Conservation (phyloP, 495 filamentous ascomycete species). For the Eremomyces bilateralis region DNA sequence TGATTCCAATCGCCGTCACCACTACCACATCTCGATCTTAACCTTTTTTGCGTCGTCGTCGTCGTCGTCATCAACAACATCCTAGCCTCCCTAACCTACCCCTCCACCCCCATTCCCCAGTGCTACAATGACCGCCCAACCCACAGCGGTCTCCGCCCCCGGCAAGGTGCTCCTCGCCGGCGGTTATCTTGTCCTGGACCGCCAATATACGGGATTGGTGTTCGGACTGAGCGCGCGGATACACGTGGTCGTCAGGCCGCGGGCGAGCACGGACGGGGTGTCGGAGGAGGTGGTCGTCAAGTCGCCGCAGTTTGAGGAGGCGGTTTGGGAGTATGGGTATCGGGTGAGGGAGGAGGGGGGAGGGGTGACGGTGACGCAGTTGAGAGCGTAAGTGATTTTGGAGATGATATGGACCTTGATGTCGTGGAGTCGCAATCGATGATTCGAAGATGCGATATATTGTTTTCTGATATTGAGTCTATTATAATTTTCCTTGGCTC, state of each 20-base stretch:
- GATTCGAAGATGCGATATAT: too few relatives aligned
- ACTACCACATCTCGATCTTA: too few relatives aligned
- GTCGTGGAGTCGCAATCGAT: too few relatives aligned
- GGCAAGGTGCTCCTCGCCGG: constrained; percentile 91
- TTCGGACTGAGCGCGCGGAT: constrained; percentile 90
- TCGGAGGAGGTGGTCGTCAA: constrained; percentile 54
- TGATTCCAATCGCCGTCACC: too few relatives aligned
- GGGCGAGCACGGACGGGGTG: constrained; percentile 32
- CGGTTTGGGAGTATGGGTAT: constrained; percentile 70
- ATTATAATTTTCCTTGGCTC: too few relatives aligned
- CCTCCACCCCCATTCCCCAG: too few relatives aligned
- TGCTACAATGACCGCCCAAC: too few relatives aligned
- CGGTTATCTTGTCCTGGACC: constrained; percentile 86
- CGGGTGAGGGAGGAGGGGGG: constrained; percentile 42
- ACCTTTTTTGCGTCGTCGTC: too few relatives aligned
- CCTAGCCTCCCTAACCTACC: too few relatives aligned
- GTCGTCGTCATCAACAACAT: too few relatives aligned
- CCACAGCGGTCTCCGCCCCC: constrained; percentile 70
- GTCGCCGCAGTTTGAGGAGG: constrained; percentile 75
- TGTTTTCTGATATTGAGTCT: too few relatives aligned
- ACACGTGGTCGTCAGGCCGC: constrained; percentile 51
- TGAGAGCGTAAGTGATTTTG: constrained; percentile 44
- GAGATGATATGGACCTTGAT: constrained; percentile 5
- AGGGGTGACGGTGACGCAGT: constrained; percentile 55
- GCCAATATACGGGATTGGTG: constrained; percentile 67